Evolutionary conservation across 1,284 basidiomycete genomes (phyloP), one percentile per base, ranked within the genome.

Genomic region (Sparassis latifolia): DNA sequence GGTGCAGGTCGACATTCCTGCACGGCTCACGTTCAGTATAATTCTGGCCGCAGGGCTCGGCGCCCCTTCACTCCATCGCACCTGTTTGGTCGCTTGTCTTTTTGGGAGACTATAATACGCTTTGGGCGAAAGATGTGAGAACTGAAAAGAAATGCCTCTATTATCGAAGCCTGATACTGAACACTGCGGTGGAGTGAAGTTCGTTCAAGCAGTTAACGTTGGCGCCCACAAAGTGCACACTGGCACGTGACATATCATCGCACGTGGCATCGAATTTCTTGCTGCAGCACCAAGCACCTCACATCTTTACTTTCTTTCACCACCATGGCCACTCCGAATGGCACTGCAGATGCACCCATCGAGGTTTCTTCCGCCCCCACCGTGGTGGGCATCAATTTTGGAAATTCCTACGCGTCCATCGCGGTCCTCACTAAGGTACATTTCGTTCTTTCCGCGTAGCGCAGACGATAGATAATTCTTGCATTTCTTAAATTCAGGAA

Each of bases 371-470:
- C 58, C 0, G 37, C 77, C 2, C 80, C 80, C 2, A 74, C 82
- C 0, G 78, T 90, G 45, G 79, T 99, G 50, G 96, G 96, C 50
- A 93, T 99, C 75, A 98, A 97, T 77, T 90, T 98, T 70, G 97
- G 97, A 42, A 94, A 97, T 71, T 88, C 92, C 38, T 98, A 90
- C 69, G 90, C 92, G 33, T 95, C 92, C 44, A 96, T 99, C 62
- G 92, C 95, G 28, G 89, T 97, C 53, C 89, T 97, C 65, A 94
- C 92, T 66, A 97, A 97, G 78, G 92, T 91, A 51, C 32, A 32
- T 9, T 27, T 37, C 32, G 41, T 10, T 27, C 41, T 27, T 40
- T 31, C n/a, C n/a, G n/a, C 27, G 45, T n/a, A 1, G 7, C 30
- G 30, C 27, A 10, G 40, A 47, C 33, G 6, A 20, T 51, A 20